These are phyloP conservation scores for Crassisporium funariophilum DNA, from an alignment of 768 basidiomycete species.

Conservation along the genomic window DNA sequence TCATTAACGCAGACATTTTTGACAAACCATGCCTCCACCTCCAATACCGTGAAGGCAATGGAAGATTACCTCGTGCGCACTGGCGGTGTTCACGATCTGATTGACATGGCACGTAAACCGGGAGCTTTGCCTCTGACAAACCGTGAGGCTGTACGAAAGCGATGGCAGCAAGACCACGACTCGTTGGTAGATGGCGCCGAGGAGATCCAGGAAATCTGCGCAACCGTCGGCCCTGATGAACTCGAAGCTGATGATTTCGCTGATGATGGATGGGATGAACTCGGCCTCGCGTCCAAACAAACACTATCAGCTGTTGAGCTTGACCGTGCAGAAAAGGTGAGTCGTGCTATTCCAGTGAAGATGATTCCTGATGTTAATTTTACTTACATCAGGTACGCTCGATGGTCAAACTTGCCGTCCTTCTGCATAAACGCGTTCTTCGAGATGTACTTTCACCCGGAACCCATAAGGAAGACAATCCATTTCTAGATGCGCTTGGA, in stretches of 20 bases:
- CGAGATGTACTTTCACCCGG: conserved; percentile 47
- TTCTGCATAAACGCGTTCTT: conserved; percentile 64
- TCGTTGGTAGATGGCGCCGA: conserved; percentile 62
- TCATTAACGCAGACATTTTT: conserved; percentile 48
- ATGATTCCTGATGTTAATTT: conserved; percentile 4
- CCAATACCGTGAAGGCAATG: conserved; percentile 4
- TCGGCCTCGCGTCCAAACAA: conserved; percentile 51
- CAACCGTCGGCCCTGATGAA: conserved; percentile 33
- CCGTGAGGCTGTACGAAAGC: conserved; percentile 53
- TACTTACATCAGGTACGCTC: conserved; percentile 49
- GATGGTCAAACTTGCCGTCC: conserved; percentile 57
- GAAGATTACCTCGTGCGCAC: conserved; percentile 59
- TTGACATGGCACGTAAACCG: conserved; percentile 48
- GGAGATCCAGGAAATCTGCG: conserved; percentile 60
- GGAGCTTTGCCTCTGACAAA: conserved; percentile 60
- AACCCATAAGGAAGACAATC: conserved; percentile 17
- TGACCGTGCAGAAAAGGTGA: conserved; percentile 61
- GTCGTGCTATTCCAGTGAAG: neutral
- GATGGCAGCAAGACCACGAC: conserved; percentile 52
- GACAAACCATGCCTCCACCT: conserved; percentile 17
- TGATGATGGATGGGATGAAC: conserved; percentile 68
- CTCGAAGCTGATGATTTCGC: conserved; percentile 35
- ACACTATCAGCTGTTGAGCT: conserved; percentile 52
- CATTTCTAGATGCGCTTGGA: conserved; percentile 53
- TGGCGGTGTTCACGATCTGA: conserved; percentile 62